Percentiles rank a stretch among this genome's conserved stretches.
phyloP scores from a whole-genome alignment of 139 green algal species.

The Dunaliella primolecta region DNA sequence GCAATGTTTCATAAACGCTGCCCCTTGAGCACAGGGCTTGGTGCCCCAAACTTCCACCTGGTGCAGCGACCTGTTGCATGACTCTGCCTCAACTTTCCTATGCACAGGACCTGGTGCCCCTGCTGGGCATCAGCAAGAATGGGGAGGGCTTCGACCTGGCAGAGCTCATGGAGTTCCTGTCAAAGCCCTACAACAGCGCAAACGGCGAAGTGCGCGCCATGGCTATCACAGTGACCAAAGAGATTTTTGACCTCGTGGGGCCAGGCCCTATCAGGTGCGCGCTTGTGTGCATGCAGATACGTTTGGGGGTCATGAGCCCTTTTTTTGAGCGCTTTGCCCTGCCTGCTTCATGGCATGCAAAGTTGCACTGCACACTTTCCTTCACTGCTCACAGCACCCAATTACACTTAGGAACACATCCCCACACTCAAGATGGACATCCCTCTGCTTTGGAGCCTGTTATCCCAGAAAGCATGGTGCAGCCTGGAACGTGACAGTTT shows the following conservation, averaged over 20 bases:
- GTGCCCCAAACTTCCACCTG: no score
- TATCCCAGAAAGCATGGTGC: no score
- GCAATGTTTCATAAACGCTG: no score
- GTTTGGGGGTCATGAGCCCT: background rate
- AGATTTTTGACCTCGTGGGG: conserved; percentile 50
- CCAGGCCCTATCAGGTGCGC: conserved; percentile 37
- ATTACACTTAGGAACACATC: background rate
- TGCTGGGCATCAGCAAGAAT: conserved; percentile 44
- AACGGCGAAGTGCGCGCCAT: conserved; percentile 61
- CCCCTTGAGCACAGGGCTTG: no score
- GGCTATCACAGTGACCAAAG: conserved; percentile 57
- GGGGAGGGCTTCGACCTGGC: conserved; percentile 64
- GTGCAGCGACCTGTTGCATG: no score
- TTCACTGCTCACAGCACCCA: background rate
- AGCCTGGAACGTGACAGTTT: no score
- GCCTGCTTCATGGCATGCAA: background rate
- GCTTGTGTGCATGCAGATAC: background rate
- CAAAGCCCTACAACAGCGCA: conserved; percentile 51
- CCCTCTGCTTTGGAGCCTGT: background rate
- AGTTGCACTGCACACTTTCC: background rate
- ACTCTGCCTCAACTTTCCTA: no score
- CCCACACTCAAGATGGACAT: background rate
- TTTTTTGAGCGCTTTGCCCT: background rate
- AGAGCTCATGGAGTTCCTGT: conserved; percentile 77
- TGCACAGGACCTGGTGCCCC: conserved; percentile 59